phyloP scores from a whole-genome alignment of 768 basidiomycete genomes.

The Amanita pallidorosea region DNA sequence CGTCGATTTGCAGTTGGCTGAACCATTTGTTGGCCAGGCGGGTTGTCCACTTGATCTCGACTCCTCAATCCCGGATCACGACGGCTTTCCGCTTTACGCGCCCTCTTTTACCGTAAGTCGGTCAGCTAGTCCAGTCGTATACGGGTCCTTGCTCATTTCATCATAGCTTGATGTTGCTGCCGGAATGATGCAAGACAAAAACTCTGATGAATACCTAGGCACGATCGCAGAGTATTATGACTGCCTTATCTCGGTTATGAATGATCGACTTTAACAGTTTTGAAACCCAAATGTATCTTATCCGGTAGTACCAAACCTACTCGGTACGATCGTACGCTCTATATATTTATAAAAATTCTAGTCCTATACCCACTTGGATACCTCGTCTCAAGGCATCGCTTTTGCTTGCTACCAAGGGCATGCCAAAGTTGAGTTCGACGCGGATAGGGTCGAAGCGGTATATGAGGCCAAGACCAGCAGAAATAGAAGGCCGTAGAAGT shows the following conservation, averaged over 20 bases:
- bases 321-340: too few species aligned
- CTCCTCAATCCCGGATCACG: constrained; percentile 66
- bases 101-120: constrained; percentile 58
- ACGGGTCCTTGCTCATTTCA: not conserved
- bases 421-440: constrained; percentile 82
- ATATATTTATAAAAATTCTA: constrained; percentile 53
- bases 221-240: constrained; percentile 31
- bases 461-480: constrained; percentile 73
- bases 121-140: too few species aligned
- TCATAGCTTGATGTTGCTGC: constrained; percentile 53
- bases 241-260: constrained; percentile 19
- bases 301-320: too few species aligned
- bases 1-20: not conserved
- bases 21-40: constrained; percentile 25
- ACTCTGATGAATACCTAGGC: constrained; percentile 46
- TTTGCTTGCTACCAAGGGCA: constrained; percentile 63
- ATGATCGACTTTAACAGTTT: constrained; percentile 21
- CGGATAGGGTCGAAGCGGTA: constrained; percentile 77
- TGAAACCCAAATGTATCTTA: too few species aligned
- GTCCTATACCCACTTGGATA: constrained; percentile 70
- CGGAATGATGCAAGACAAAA: constrained; percentile 68
- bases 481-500: constrained; percentile 54
- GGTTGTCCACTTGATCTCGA: constrained; percentile 45
- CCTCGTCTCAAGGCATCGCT: constrained; percentile 62
- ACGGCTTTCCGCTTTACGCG: constrained; percentile 58